Evolutionary conservation across 1,284 basidiomycete species (phyloP).

Genomic region (Ganoderma lucidum): DNA sequence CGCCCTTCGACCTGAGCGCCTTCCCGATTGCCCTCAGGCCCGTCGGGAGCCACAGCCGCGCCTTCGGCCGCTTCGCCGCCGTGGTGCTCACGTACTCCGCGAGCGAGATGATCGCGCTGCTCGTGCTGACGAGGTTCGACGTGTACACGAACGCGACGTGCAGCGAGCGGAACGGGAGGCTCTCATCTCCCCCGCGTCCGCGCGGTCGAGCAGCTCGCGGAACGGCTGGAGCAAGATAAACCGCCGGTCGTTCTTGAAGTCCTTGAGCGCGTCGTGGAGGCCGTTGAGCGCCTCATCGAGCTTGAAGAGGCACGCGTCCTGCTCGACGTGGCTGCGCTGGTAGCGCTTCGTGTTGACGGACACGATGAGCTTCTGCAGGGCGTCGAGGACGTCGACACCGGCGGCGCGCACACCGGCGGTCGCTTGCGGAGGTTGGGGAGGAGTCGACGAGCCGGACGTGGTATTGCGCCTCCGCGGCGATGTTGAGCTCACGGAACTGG

Average conservation of each 20-base stretch:
- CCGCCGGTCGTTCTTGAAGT: constrained; percentile 51
- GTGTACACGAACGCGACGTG: constrained; percentile 57
- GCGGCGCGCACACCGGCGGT: constrained; percentile 54
- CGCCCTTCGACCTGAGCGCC: constrained; percentile 40
- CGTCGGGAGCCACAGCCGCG: constrained; percentile 60
- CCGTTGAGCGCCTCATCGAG: constrained; percentile 49
- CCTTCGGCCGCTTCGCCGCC: constrained; percentile 47
- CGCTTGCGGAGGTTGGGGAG: constrained; percentile 55
- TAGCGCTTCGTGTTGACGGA: constrained; percentile 59
- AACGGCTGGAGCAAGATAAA: constrained; percentile 58
- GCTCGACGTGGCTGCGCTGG: constrained; percentile 38
- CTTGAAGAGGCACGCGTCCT: constrained; percentile 37
- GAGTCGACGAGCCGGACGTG: constrained; percentile 53
- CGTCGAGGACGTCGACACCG: constrained; percentile 45
- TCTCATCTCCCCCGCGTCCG: constrained; percentile 24
- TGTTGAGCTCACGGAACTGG: constrained; percentile 45
- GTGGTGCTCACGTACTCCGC: constrained; percentile 53
- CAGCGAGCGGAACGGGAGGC: constrained; percentile 49
- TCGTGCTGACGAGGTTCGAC: constrained; percentile 51
- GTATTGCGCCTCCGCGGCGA: constrained; percentile 45
- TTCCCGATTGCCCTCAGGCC: constrained; percentile 53
- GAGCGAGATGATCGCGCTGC: constrained; percentile 53
- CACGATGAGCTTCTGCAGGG: constrained; percentile 47
- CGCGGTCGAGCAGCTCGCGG: constrained; percentile 40
- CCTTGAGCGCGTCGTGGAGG: constrained; percentile 47